Conservation (phyloP, 2,329 filamentous ascomycete genomes). For the Paramyrothecium roridum region DNA sequence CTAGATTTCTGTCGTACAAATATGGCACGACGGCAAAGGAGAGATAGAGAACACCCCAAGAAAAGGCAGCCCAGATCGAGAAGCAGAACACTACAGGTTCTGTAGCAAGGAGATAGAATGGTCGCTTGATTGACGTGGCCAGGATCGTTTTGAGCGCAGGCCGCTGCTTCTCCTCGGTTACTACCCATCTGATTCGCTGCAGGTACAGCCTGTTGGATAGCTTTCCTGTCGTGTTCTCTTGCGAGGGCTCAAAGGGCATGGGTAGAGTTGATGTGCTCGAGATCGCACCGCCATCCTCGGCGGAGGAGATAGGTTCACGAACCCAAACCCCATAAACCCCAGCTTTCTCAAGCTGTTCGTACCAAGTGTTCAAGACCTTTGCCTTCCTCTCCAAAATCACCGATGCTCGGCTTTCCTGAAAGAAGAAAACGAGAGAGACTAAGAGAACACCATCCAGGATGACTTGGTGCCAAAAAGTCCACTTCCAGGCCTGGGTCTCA, state of each 20-base stretch:
- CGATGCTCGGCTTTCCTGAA: slow-evolving; percentile 78
- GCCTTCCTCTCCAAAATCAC: slow-evolving; percentile 79
- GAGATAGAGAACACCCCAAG: slow-evolving; percentile 85
- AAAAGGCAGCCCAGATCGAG: slow-evolving; percentile 84
- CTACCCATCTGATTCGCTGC: slow-evolving; percentile 71
- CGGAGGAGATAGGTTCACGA: slow-evolving; percentile 4
- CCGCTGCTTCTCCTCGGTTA: slow-evolving; percentile 74
- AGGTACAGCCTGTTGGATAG: slow-evolving; percentile 7
- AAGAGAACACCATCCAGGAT: slow-evolving; percentile 63
- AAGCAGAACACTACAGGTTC: slow-evolving; percentile 84
- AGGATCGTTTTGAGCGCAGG: slow-evolving; percentile 68
- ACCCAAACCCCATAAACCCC: slow-evolving; percentile 54
- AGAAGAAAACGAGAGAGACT: slow-evolving; percentile 62
- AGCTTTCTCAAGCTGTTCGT: slow-evolving; percentile 65
- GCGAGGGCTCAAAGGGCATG: slow-evolving; percentile 5
- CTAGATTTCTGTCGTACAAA: slow-evolving; percentile 67
- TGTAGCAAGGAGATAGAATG: slow-evolving; percentile 73
- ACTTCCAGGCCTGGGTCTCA: slow-evolving; percentile 61
- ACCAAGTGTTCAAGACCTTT: slow-evolving; percentile 71
- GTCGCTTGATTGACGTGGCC: slow-evolving; percentile 68
- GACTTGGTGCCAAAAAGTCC: slow-evolving; percentile 85
- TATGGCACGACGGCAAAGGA: slow-evolving; percentile 79
- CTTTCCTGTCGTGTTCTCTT: slow-evolving; percentile 2
- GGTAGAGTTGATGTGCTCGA: slow-evolving; percentile 18
- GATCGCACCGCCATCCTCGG: slow-evolving; percentile 6